These are phyloP conservation scores for Colletotrichum eremochloae DNA, from an alignment of 2,329 filamentous ascomycete species.

Conservation along the genomic window DNA sequence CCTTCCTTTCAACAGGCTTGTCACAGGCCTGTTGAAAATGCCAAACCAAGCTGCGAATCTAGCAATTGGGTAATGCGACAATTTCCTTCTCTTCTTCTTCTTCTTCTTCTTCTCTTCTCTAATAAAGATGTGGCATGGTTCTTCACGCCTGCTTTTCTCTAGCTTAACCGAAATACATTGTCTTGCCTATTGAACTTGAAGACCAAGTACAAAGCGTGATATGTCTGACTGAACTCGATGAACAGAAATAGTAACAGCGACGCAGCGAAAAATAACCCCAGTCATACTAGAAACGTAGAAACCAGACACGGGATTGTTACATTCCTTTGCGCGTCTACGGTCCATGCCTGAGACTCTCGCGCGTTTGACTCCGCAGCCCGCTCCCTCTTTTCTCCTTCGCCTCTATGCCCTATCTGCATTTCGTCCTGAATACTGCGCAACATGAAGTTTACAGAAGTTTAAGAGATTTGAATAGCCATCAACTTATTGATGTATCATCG, in stretches of 20 bases:
- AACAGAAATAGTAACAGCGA: not conserved
- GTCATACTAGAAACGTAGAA: not conserved
- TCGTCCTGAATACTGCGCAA: too few species aligned
- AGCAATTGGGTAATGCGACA: not conserved
- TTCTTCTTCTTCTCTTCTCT: not conserved
- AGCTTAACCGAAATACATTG: not conserved
- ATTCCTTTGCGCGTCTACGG: too few species aligned
- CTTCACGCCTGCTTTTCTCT: not conserved
- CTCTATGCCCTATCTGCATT: too few species aligned
- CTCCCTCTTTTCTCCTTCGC: too few species aligned
- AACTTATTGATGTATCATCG: not conserved
- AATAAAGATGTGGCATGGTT: not conserved
- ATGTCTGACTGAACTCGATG: not conserved
- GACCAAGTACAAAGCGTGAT: not conserved
- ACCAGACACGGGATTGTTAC: not conserved
- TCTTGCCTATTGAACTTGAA: not conserved
- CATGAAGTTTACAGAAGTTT: too few species aligned
- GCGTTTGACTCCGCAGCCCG: not conserved
- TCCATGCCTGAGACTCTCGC: not conserved
- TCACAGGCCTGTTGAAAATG: not conserved
- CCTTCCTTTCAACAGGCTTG: not conserved
- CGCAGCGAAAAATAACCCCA: not conserved
- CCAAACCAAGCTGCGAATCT: not conserved
- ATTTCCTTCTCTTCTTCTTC: not conserved
- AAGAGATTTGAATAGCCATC: not conserved